Evolutionary conservation across 139 green algal species (phyloP), one percentile per base, ranked within the genome.

Genomic region (Asterochloris sp.): DNA sequence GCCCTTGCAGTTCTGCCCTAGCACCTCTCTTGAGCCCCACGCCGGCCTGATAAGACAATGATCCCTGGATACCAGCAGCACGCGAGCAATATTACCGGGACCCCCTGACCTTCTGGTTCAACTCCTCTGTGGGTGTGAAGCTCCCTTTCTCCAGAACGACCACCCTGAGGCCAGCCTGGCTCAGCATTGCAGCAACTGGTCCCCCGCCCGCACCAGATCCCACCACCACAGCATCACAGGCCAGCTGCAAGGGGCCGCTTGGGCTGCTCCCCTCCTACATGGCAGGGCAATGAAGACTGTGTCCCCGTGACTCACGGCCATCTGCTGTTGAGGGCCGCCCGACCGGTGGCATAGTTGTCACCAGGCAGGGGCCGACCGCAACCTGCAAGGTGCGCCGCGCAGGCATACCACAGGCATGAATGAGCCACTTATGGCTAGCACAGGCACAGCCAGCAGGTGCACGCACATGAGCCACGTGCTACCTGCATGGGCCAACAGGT

Each of bases 151-250:
- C 77, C 62, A 81, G 16, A 17, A 81, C 23, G 12, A 81, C 77
- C 28, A 95, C 91, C 27, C 73, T 74, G 23, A 90, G 78, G 17
- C 89, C 89, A 17, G 88, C 82, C 13, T 67, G 15, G 24, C 91
- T 86, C 54, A 95, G 82, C 73, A 88, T 64, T 14, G 85, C 88
- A 8, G 90, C 87, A 28, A 84, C 80, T 19, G 90, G 86, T 10
- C 89, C 89, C 29, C 88, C 91, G 27, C 91, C 91, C 12, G 89
- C 88, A 23, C 91, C 91, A 69, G 80, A 89, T 8, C 91, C 91
- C 27, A 95, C 86, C 15, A 95, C 74, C 2, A 95, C 88, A 12
- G 87, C 91, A 78, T 94, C 91, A 81, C 81, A 88, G 21, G 76
- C 63, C 23, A 94, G 28, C 11, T 83, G 69, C 19, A 92, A 13